phyloP scores from a whole-genome alignment of 768 basidiomycete species.

The Pleurotus pulmonarius region DNA sequence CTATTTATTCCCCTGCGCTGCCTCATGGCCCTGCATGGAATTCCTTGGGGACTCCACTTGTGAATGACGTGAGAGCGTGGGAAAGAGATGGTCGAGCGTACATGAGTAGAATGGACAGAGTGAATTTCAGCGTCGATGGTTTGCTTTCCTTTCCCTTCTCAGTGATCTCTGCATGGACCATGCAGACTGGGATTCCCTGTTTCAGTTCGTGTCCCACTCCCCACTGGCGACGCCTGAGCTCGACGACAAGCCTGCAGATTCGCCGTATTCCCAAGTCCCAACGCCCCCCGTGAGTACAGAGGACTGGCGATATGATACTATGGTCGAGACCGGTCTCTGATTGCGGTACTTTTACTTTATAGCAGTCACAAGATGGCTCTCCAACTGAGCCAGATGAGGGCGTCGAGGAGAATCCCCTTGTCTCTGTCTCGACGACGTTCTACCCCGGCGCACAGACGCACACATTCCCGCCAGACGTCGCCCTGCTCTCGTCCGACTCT shows the following conservation, averaged over 20 bases:
- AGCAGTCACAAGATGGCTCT: conserved; percentile 46
- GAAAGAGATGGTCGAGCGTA: no score
- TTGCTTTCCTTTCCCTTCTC: not conserved
- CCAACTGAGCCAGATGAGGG: conserved; percentile 30
- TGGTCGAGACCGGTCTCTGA: no score
- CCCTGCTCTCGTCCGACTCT: conserved; percentile 67
- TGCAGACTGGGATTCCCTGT: conserved; percentile 58
- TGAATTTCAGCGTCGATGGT: not conserved
- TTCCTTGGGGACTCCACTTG: no score
- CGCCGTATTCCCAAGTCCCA: conserved; percentile 40
- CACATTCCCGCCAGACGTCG: conserved; percentile 53
- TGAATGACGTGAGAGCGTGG: no score
- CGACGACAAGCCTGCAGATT: conserved; percentile 31
- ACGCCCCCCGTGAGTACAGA: conserved; percentile 56
- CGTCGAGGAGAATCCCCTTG: conserved; percentile 35
- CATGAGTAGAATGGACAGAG: not conserved
- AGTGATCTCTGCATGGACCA: conserved; percentile 30
- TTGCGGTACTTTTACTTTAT: not conserved
- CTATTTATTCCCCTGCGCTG: no score
- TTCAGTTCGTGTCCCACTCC: conserved; percentile 45
- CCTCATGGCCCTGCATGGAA: no score
- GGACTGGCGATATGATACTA: no score
- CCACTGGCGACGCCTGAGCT: conserved; percentile 35
- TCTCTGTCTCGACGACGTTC: conserved; percentile 83
- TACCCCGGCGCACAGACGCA: conserved; percentile 64